A percentile compares a stretch with the other conserved stretches of the same genome.
These are phyloP conservation scores for Rhizomucor miehei DNA, from an alignment of 371 early-diverging fungal genomes.

Conservation along the genomic window DNA sequence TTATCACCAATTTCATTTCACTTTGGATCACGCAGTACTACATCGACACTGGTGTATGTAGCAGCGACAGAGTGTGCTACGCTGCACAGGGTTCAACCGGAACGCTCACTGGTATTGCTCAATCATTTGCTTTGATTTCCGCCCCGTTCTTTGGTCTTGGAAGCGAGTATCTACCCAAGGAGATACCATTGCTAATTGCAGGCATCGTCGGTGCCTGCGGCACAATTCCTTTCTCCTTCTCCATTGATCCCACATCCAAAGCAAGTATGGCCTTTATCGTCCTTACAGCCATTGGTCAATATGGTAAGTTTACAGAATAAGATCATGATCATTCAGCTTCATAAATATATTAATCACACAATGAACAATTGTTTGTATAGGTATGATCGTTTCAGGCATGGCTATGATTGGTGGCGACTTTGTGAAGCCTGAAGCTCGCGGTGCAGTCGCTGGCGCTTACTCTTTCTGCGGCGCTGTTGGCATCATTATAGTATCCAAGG, in stretches of 20 bases:
- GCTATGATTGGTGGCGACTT: conserved; percentile 57
- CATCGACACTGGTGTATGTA: conserved; percentile 54
- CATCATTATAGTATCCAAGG: conserved; percentile 42
- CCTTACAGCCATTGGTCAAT: conserved; percentile 70
- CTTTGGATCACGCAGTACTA: conserved; percentile 72
- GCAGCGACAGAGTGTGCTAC: conserved; percentile 30
- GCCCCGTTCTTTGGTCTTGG: conserved; percentile 65
- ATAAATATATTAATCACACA: background rate
- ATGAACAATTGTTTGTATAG: conserved; percentile 6
- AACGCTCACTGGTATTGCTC: conserved; percentile 65
- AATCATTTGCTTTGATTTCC: conserved; percentile 65
- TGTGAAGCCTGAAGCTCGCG: conserved; percentile 54
- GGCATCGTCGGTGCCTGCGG: conserved; percentile 59
- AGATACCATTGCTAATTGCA: conserved; percentile 48
- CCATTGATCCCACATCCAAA: conserved; percentile 50
- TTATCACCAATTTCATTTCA: conserved; percentile 71
- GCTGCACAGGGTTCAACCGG: conserved; percentile 51
- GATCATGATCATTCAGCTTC: too few species aligned
- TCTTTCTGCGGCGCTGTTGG: conserved; percentile 65
- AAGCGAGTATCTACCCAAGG: conserved; percentile 43
- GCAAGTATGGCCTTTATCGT: conserved; percentile 50
- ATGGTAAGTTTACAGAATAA: conserved; percentile 34
- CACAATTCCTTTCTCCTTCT: conserved; percentile 59
- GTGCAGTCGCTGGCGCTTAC: conserved; percentile 69
- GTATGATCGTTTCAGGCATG: conserved; percentile 73